Conservation (phyloP, 495 filamentous ascomycete genomes). For the Xylaria cubensis region DNA sequence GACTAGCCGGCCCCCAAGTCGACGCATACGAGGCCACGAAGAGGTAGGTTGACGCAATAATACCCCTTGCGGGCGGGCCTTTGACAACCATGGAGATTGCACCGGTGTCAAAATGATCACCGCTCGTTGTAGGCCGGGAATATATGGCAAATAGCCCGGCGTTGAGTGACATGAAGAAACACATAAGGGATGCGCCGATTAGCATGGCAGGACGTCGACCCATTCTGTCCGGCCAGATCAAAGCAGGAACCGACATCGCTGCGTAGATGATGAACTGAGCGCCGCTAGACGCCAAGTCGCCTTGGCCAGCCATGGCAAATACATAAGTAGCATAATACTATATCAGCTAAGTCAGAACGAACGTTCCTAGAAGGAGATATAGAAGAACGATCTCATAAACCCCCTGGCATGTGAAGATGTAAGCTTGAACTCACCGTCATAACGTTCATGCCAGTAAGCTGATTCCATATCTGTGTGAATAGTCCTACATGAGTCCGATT, state of each 20-base stretch:
- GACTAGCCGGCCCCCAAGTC: constrained; percentile 74
- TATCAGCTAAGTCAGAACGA: constrained; percentile 1
- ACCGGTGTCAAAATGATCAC: constrained; percentile 43
- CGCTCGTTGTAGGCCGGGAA: constrained; percentile 46
- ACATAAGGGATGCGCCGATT: constrained; percentile 70
- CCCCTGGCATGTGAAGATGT: background rate
- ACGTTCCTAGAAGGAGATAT: background rate
- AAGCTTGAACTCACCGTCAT: constrained; percentile 66
- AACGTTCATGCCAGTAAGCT: constrained; percentile 85
- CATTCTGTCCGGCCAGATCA: constrained; percentile 64
- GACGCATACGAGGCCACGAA: constrained; percentile 79
- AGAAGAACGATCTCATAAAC: background rate
- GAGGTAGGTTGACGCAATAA: constrained; percentile 80
- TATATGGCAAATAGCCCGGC: constrained; percentile 67
- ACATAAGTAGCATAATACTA: constrained; percentile 67
- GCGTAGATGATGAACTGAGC: constrained; percentile 81
- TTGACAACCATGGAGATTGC: constrained; percentile 57
- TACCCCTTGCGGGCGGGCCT: constrained; percentile 67
- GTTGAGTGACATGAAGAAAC: constrained; percentile 71
- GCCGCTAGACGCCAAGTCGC: constrained; percentile 68
- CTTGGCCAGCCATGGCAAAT: constrained; percentile 74
- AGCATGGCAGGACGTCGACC: constrained; percentile 69
- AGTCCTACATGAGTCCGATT: constrained; percentile 77
- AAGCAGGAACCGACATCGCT: constrained; percentile 61
- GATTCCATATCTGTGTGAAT: constrained; percentile 85